Evolutionary conservation across 331 rosid species (phyloP).

Genomic region (Ulmus americana): DNA sequence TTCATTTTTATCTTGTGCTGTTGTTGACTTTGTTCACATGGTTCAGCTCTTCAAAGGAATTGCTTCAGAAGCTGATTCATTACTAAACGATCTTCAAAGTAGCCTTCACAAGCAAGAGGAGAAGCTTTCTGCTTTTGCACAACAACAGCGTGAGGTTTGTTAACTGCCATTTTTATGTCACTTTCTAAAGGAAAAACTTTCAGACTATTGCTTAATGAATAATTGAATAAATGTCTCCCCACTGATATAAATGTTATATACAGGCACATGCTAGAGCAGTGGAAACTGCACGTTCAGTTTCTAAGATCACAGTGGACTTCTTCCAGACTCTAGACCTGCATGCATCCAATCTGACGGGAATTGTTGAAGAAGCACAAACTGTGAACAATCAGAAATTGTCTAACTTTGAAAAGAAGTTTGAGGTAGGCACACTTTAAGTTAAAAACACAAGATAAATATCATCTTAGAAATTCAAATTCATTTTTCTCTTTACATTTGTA

Average conservation of each 20-base stretch:
- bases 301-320: conserved; percentile 79
- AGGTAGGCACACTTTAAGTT: conserved; percentile 41
- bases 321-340: conserved; percentile 72
- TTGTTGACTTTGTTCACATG: conserved; percentile 33
- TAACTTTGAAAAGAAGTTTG: conserved; percentile 87
- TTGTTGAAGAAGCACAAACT: conserved; percentile 75
- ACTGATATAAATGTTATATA: conserved; percentile 7
- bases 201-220: background rate
- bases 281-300: conserved; percentile 73
- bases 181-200: conserved; percentile 15
- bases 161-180: background rate
- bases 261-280: conserved; percentile 96
- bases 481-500: conserved; percentile 21
- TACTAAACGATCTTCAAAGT: conserved; percentile 77
- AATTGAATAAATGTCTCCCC: background rate
- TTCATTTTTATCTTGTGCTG: conserved; percentile 5
- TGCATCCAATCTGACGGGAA: conserved; percentile 69
- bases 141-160: conserved; percentile 80
- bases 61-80: conserved; percentile 83
- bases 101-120: conserved; percentile 87
- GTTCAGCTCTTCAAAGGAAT: conserved; percentile 86
- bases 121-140: conserved; percentile 74
- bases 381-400: conserved; percentile 70
- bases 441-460: background rate
- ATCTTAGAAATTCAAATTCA: conserved; percentile 1